phyloP scores from a whole-genome alignment of 1,284 basidiomycete species.

The Apiotrichum gracile region DNA sequence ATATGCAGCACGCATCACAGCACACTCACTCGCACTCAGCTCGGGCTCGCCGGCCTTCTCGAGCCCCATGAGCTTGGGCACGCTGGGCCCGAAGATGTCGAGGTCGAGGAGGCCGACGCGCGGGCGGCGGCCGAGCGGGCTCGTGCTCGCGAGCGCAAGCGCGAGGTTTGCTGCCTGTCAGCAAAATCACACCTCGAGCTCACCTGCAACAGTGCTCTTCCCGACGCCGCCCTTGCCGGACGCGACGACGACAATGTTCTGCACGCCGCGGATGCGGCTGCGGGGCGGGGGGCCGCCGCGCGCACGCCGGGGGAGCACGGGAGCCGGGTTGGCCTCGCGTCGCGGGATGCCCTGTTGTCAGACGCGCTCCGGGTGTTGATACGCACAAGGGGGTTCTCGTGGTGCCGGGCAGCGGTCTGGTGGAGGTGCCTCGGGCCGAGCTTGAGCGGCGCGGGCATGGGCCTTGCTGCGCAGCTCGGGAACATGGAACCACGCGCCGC shows the following conservation, averaged over 20 bases:
- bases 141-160: constrained; percentile 39
- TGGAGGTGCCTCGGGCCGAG: neutral
- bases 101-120: constrained; percentile 85
- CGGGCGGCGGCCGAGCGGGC: constrained; percentile 43
- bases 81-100: constrained; percentile 91
- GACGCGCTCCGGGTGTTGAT: neutral
- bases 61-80: constrained; percentile 93
- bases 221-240: constrained; percentile 97
- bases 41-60: constrained; percentile 72
- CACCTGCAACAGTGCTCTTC: constrained; percentile 89
- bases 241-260: constrained; percentile 71
- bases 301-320: constrained; percentile 40
- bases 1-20: too few relatives aligned
- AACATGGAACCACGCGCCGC: neutral
- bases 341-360: constrained; percentile 39
- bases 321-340: constrained; percentile 40
- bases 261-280: constrained; percentile 51
- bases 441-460: too few relatives aligned
- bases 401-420: neutral
- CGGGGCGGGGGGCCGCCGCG: constrained; percentile 48
- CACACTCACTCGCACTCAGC: constrained; percentile 61
- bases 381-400: constrained; percentile 28
- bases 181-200: neutral
- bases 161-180: constrained; percentile 68
- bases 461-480: too few relatives aligned